These are phyloP conservation scores for Phoma sp. DNA, from an alignment of 2,329 filamentous ascomycete genomes.

Conservation along the genomic window DNA sequence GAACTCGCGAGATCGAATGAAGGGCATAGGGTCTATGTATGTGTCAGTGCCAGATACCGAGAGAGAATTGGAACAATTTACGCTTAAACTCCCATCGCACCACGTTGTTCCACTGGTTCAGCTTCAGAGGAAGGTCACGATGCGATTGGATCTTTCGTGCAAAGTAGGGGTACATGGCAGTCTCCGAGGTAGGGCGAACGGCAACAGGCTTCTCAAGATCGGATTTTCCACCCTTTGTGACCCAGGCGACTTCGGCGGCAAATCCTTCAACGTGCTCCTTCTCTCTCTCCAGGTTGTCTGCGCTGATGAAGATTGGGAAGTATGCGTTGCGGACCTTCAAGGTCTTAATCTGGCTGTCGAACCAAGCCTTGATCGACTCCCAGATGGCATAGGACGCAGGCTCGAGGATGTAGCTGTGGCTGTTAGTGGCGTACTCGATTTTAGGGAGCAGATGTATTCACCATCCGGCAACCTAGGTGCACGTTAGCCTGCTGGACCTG, in stretches of 20 bases:
- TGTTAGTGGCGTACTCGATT: background rate
- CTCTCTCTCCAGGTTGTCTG: slow-evolving; percentile 80
- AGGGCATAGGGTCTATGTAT: slow-evolving; percentile 64
- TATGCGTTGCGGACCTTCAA: slow-evolving; percentile 95
- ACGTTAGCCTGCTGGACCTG: slow-evolving; percentile 4
- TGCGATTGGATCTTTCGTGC: slow-evolving; percentile 97
- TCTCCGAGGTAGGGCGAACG: slow-evolving; percentile 73
- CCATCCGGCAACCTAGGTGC: slow-evolving; percentile 37
- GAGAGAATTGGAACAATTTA: background rate
- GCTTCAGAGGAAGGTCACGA: slow-evolving; percentile 87
- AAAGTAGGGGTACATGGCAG: slow-evolving; percentile 95
- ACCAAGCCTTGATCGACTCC: slow-evolving; percentile 68
- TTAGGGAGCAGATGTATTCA: slow-evolving; percentile 7
- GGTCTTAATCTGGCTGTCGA: slow-evolving; percentile 76
- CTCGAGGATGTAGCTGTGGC: slow-evolving; percentile 73
- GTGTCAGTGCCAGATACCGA: slow-evolving; percentile 46
- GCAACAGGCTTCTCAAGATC: slow-evolving; percentile 83
- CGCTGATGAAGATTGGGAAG: slow-evolving; percentile 89
- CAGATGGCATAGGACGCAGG: slow-evolving; percentile 71
- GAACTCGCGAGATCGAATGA: slow-evolving; percentile 88
- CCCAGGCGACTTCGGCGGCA: slow-evolving; percentile 89
- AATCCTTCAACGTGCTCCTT: slow-evolving; percentile 99
- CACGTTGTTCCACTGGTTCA: slow-evolving; percentile 98
- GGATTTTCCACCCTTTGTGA: slow-evolving; percentile 88
- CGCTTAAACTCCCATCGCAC: slow-evolving; percentile 97